Base-by-base conservation (phyloP, 1,284 basidiomycete genomes). In the Clitocybe nebularis region DNA sequence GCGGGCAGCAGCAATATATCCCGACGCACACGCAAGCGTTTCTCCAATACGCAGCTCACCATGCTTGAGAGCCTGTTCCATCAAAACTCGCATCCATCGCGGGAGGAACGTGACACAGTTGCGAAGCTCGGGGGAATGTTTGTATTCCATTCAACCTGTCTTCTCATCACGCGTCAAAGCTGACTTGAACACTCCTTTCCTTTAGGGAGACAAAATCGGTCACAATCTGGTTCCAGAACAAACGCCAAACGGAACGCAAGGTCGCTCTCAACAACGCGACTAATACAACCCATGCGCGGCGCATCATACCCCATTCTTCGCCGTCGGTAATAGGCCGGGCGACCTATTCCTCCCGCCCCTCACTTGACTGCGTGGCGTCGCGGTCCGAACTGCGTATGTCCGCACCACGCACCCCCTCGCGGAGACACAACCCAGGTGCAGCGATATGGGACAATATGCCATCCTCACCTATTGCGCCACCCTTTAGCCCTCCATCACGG, bases 211-310 rank as follows among this genome's bases (percentile, higher is more conserved):
- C 77, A 24, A 85, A 85, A 52, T 83, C 82, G 1, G 84, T 88
- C 16, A 88, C 83, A 3, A 82, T 87, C 38, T 88, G 84, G 84
- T 86, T 88, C 66, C 84, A 87, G 60, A 88, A 88, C 61, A 86
- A 85, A 61, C 79, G 84, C 7, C 84, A 88, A 59, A 82, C 76
- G 29, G 83, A 85, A 54, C 80, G 84, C 47, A 78, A 77, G 53
- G 70, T 73, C 30, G 71, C 75, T n/a, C 64, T 77, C 45, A 65
- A 71, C 52, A 68, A 66, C 44, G 57, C 65, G 22, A 61, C 61
- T 3, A 61, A 55, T 44, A 57, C 49, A 45, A 47, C 50, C 30
- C 51, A 48, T 19, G 17, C 34, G 25, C 55, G 47, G 34, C 50
- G 52, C 16, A 53, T 43, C 50, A 47, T 51, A 51, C 54, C 46